Evolutionary conservation across 2,329 filamentous ascomycete genomes (phyloP).

Genomic region (Elsinoe perseae): DNA sequence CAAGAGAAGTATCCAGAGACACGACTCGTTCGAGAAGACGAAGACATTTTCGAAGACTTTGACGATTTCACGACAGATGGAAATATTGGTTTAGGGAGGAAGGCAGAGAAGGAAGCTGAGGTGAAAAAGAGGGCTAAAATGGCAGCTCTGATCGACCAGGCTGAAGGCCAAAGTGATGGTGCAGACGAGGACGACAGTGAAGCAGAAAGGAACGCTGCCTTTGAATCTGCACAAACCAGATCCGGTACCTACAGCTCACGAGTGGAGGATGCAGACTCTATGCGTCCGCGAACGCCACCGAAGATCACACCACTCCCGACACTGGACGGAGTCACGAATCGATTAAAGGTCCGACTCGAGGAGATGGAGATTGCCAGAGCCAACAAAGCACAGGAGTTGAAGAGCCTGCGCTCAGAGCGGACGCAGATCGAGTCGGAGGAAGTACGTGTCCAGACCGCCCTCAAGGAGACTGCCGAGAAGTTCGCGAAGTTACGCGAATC

Average conservation of each 20-base stretch:
- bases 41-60: conserved; percentile 88
- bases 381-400: conserved; percentile 54
- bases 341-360: conserved; percentile 54
- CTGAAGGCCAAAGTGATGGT: conserved; percentile 53
- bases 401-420: conserved; percentile 61
- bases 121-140: conserved; percentile 66
- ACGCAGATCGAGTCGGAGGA: conserved; percentile 61
- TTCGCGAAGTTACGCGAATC: conserved; percentile 50
- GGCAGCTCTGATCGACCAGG: conserved; percentile 71
- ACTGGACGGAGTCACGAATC: conserved; percentile 57
- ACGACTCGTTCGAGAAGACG: conserved; percentile 73
- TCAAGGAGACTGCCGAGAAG: conserved; percentile 71
- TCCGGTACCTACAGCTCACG: conserved; percentile 69
- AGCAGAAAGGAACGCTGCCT: conserved; percentile 62
- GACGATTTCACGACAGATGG: conserved; percentile 79
- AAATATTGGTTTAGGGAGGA: conserved; percentile 66
- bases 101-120: conserved; percentile 65
- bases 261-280: conserved; percentile 36
- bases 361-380: conserved; percentile 54
- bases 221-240: conserved; percentile 77
- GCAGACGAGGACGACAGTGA: conserved; percentile 61
- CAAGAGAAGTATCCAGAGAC: conserved; percentile 59
- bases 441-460: conserved; percentile 67
- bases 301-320: conserved; percentile 72
- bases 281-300: conserved; percentile 53